Evolutionary conservation across 306 rosid genomes (phyloP).

Genomic region (Arachis stenosperma): DNA sequence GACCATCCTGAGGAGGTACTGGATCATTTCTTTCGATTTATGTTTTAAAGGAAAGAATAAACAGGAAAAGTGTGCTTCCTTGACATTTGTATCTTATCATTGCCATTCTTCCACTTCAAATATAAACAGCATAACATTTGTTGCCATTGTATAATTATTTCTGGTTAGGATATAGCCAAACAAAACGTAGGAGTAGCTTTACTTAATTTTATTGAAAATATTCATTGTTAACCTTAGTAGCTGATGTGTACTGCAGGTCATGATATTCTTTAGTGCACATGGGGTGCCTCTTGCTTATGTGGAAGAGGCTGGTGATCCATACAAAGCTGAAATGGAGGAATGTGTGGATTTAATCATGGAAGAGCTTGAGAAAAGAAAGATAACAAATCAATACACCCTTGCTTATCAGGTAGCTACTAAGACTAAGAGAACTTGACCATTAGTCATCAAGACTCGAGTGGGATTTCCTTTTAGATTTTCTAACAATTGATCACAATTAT

Average conservation of each 20-base stretch:
- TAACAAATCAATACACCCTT: constrained; percentile 77
- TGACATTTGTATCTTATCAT: constrained; percentile 19
- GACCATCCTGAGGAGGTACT: constrained; percentile 68
- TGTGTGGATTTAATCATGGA: constrained; percentile 92
- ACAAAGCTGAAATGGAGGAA: constrained; percentile 99
- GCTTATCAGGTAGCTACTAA: constrained; percentile 78
- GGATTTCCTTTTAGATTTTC: constrained; percentile 34
- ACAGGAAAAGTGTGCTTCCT: background rate
- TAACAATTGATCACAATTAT: constrained; percentile 33
- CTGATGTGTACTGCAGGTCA: constrained; percentile 57
- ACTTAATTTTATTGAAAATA: constrained; percentile 11
- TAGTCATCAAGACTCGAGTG: background rate
- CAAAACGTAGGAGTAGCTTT: background rate
- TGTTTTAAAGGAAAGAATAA: constrained; percentile 5
- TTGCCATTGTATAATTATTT: constrained; percentile 12
- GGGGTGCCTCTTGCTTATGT: constrained; percentile 98
- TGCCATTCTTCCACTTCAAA: constrained; percentile 26
- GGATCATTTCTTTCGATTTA: constrained; percentile 9
- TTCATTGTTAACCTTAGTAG: constrained; percentile 26
- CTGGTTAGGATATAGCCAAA: constrained; percentile 16
- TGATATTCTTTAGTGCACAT: constrained; percentile 95
- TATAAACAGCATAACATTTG: constrained; percentile 26
- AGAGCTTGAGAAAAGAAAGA: constrained; percentile 80
- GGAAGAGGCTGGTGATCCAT: constrained; percentile 98
- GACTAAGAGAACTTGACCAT: background rate